phyloP scores from a whole-genome alignment of 1,139 yeast genomes.

The Lodderomyces metapsilosis region DNA sequence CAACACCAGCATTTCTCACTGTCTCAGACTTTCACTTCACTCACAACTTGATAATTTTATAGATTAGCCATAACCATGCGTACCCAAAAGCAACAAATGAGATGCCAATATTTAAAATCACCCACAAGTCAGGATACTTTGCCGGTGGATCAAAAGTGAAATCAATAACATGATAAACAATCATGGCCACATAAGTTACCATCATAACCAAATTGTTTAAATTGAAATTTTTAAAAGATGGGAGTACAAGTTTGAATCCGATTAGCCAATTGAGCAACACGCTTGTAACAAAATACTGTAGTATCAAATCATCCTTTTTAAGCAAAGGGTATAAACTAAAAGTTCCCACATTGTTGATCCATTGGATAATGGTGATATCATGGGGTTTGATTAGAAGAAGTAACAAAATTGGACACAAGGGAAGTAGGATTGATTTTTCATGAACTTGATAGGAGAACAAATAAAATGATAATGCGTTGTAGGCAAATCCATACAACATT shows the following conservation, averaged over 20 bases:
- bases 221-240: conserved; percentile 21
- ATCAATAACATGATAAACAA: conserved; percentile 56
- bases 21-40: background rate
- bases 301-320: conserved; percentile 65
- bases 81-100: conserved; percentile 74
- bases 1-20: too few species aligned
- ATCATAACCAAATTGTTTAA: conserved; percentile 59
- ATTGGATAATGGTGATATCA: conserved; percentile 68
- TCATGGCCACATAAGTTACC: conserved; percentile 57
- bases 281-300: conserved; percentile 68
- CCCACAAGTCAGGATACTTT: conserved; percentile 82
- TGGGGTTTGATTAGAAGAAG: conserved; percentile 57
- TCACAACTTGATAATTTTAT: conserved; percentile 20
- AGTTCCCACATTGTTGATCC: conserved; percentile 83
- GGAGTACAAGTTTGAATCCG: conserved; percentile 31
- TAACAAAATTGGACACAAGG: conserved; percentile 80
- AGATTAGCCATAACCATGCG: conserved; percentile 77
- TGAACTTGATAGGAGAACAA: conserved; percentile 95
- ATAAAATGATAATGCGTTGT: conserved; percentile 85
- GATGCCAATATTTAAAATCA: conserved; percentile 66
- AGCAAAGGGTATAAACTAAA: conserved; percentile 89
- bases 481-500: conserved; percentile 68
- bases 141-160: conserved; percentile 50
- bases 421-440: conserved; percentile 86
- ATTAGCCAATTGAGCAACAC: conserved; percentile 81